A percentile compares a stretch with the other conserved stretches of the same genome.
These are phyloP conservation scores for Rutstroemia sp. DNA, from an alignment of 2,329 filamentous ascomycete species.

Conservation along the genomic window DNA sequence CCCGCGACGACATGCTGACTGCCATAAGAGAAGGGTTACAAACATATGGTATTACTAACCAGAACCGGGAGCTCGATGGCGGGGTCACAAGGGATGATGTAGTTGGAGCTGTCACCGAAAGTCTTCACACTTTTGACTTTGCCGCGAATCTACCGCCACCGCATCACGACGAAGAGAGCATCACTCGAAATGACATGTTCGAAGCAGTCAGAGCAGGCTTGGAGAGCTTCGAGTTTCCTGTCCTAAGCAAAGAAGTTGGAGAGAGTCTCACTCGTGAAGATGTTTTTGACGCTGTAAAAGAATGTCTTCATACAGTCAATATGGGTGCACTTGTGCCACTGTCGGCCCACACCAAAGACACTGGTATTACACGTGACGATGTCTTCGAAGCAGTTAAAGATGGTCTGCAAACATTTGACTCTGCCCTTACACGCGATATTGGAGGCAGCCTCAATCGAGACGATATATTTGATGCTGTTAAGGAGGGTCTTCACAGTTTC, in stretches of 20 bases:
- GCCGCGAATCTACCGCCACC: constrained; percentile 51
- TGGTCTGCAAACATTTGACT: constrained; percentile 34
- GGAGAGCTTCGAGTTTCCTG: constrained; percentile 40
- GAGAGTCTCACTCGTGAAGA: constrained; percentile 65
- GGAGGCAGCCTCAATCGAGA: constrained; percentile 55
- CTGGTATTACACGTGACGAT: constrained; percentile 63
- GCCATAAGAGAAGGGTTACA: constrained; percentile 82
- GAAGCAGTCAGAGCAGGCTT: constrained; percentile 57
- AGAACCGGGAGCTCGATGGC: constrained; percentile 45
- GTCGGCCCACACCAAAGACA: constrained; percentile 37
- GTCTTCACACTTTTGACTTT: constrained; percentile 77
- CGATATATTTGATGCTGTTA: constrained; percentile 78
- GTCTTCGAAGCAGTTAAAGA: constrained; percentile 76
- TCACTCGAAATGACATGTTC: constrained; percentile 55
- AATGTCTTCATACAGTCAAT: constrained; percentile 46
- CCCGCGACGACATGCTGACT: constrained; percentile 74
- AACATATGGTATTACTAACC: constrained; percentile 59
- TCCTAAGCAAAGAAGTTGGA: constrained; percentile 30
- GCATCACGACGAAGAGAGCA: constrained; percentile 43
- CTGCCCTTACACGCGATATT: constrained; percentile 4
- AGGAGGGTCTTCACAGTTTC: constrained; percentile 57
- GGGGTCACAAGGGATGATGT: constrained; percentile 62
- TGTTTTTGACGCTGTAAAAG: constrained; percentile 74
- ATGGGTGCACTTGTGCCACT: constrained; percentile 30
- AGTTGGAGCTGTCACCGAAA: constrained; percentile 77